Evolutionary conservation across 306 rosid species (phyloP).

Genomic region (Cucurbita pepo): DNA sequence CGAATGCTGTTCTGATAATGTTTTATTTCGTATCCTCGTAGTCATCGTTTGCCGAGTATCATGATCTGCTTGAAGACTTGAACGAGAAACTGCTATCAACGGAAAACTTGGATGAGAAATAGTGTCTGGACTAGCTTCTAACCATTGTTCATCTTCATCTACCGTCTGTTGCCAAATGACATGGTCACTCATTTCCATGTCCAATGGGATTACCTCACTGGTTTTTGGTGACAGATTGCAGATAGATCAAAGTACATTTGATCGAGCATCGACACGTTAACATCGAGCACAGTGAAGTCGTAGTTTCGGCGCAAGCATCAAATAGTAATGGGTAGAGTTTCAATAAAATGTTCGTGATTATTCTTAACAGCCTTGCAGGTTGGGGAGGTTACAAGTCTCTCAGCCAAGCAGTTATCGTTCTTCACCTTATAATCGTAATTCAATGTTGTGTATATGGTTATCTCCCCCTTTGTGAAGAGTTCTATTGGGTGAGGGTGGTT

Average conservation of each 20-base stretch:
- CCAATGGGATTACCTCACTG: not conserved
- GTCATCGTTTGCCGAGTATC: slow-evolving; percentile 45
- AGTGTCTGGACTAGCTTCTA: slow-evolving; percentile 4
- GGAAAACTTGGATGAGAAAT: slow-evolving; percentile 23
- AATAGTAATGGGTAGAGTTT: not conserved
- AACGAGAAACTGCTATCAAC: slow-evolving; percentile 52
- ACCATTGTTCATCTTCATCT: slow-evolving; percentile 6
- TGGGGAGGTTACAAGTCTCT: not conserved
- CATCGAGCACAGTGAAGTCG: not conserved
- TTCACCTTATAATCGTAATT: not conserved
- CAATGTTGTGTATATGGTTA: not conserved
- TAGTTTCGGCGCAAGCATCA: not conserved
- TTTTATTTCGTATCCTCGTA: slow-evolving; percentile 34
- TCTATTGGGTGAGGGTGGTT: not conserved
- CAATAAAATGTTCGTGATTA: not conserved
- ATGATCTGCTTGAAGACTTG: slow-evolving; percentile 65
- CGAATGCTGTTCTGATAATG: not conserved
- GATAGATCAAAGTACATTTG: not conserved
- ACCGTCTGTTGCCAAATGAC: slow-evolving; percentile 14
- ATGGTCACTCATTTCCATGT: not conserved
- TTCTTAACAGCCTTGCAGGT: not conserved
- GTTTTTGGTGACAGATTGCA: not conserved
- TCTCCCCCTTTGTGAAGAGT: not conserved
- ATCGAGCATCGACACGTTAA: not conserved
- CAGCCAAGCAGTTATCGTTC: not conserved